phyloP scores from a whole-genome alignment of 2,329 filamentous ascomycete species.

The Aspergillus fructus region DNA sequence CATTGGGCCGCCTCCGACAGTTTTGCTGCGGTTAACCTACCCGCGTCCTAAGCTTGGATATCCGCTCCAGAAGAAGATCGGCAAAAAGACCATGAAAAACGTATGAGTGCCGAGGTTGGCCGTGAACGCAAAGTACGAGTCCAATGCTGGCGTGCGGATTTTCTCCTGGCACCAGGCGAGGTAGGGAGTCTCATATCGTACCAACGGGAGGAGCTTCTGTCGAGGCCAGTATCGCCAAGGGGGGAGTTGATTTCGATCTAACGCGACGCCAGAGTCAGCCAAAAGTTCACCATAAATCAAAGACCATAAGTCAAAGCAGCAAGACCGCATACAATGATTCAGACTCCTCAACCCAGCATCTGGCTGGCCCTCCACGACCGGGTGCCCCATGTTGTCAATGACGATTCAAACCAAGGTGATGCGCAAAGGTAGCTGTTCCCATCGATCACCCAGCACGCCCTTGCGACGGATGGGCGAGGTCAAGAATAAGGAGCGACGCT shows the following conservation, averaged over 20 bases:
- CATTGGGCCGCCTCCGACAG: neutral
- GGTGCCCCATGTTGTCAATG: slow-evolving; percentile 36
- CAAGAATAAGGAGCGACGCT: neutral
- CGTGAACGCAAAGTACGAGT: slow-evolving; percentile 95
- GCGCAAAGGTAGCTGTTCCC: slow-evolving; percentile 18
- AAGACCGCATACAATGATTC: slow-evolving; percentile 63
- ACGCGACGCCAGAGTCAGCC: slow-evolving; percentile 15
- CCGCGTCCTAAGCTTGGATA: slow-evolving; percentile 81
- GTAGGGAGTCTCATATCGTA: slow-evolving; percentile 94
- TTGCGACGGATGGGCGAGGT: neutral
- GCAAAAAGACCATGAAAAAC: slow-evolving; percentile 95
- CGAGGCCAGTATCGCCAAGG: slow-evolving; percentile 85
- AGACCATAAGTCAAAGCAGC: neutral
- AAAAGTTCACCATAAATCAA: neutral
- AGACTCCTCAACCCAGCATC: slow-evolving; percentile 75
- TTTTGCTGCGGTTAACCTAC: slow-evolving; percentile 54
- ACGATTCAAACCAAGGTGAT: slow-evolving; percentile 22
- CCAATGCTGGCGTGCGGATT: slow-evolving; percentile 77
- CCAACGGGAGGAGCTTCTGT: slow-evolving; percentile 76
- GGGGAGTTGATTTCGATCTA: slow-evolving; percentile 81
- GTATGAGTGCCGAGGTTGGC: slow-evolving; percentile 97
- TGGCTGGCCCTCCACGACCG: slow-evolving; percentile 35
- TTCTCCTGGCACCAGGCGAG: slow-evolving; percentile 81
- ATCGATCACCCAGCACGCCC: slow-evolving; percentile 18
- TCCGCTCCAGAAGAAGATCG: slow-evolving; percentile 95